Conservation (phyloP, 2,329 filamentous ascomycete species). For the Ascochyta fabae region DNA sequence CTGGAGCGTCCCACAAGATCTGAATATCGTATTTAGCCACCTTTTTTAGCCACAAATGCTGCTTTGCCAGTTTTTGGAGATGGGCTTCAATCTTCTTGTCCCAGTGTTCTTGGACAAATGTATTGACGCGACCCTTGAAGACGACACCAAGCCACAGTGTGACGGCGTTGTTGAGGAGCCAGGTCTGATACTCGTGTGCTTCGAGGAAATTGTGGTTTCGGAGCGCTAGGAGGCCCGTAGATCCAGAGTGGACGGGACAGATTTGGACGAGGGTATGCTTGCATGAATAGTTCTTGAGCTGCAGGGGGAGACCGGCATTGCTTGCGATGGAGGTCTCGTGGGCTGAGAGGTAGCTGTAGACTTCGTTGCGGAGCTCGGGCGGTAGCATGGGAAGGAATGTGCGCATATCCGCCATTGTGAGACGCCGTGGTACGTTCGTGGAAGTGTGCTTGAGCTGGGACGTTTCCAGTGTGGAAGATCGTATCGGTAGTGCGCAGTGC, state of each 20-base stretch:
- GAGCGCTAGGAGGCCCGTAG: slow-evolving; percentile 30
- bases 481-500: neutral
- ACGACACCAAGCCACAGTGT: slow-evolving; percentile 29
- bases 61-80: slow-evolving; percentile 33
- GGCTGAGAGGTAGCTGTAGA: slow-evolving; percentile 34
- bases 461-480: neutral
- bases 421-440: neutral
- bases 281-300: slow-evolving; percentile 31
- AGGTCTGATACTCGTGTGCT: slow-evolving; percentile 35
- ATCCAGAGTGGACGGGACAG: slow-evolving; percentile 32
- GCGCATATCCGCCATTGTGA: slow-evolving; percentile 7
- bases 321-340: slow-evolving; percentile 1
- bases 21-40: slow-evolving; percentile 32
- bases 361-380: slow-evolving; percentile 39
- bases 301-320: slow-evolving; percentile 27
- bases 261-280: slow-evolving; percentile 36
- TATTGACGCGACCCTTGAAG: slow-evolving; percentile 37
- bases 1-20: slow-evolving; percentile 32
- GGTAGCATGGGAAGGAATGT: slow-evolving; percentile 35
- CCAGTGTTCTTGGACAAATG: slow-evolving; percentile 39
- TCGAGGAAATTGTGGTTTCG: slow-evolving; percentile 27
- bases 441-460: neutral
- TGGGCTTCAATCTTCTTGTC: slow-evolving; percentile 30
- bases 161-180: slow-evolving; percentile 28
- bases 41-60: slow-evolving; percentile 33